These are phyloP conservation scores for Bretziella fagacearum DNA, from an alignment of 2,329 filamentous ascomycete genomes.

Conservation along the genomic window DNA sequence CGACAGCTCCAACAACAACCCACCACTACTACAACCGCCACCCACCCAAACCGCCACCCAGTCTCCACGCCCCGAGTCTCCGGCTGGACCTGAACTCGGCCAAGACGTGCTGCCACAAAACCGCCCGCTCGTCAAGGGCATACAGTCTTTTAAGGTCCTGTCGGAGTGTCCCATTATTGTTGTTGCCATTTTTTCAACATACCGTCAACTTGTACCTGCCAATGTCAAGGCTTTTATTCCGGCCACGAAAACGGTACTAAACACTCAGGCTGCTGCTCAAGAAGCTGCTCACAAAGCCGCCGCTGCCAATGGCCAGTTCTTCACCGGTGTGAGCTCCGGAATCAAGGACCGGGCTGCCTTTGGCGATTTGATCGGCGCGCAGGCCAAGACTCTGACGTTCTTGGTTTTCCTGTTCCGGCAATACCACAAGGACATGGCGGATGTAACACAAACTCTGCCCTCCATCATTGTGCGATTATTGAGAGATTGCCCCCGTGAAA, in stretches of 20 bases:
- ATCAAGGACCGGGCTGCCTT: conserved; percentile 91
- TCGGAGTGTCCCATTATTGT: conserved; percentile 98
- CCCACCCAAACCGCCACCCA: conserved; percentile 63
- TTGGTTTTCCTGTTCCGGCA: conserved; percentile 80
- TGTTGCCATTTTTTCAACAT: conserved; percentile 92
- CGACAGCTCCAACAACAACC: conserved; percentile 50
- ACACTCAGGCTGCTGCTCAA: conserved; percentile 82
- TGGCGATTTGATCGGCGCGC: conserved; percentile 91
- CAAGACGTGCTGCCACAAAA: conserved; percentile 57
- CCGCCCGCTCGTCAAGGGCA: conserved; percentile 71
- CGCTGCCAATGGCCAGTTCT: conserved; percentile 59
- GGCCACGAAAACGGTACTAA: conserved; percentile 75
- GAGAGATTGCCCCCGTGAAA: conserved; percentile 87
- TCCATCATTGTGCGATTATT: conserved; percentile 79
- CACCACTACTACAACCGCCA: conserved; percentile 38
- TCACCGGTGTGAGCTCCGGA: conserved; percentile 80
- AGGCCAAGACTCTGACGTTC: conserved; percentile 99
- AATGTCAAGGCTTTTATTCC: conserved; percentile 91
- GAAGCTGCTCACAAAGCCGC: conserved; percentile 82
- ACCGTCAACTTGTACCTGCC: conserved; percentile 57
- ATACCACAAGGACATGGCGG: conserved; percentile 69
- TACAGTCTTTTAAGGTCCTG: conserved; percentile 97
- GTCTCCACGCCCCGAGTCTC: conserved; percentile 78
- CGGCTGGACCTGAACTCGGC: conserved; percentile 69
- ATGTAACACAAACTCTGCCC: conserved; percentile 74